Base-by-base conservation (phyloP, 2,329 filamentous ascomycete genomes). In the Exophiala dermatitidis region DNA sequence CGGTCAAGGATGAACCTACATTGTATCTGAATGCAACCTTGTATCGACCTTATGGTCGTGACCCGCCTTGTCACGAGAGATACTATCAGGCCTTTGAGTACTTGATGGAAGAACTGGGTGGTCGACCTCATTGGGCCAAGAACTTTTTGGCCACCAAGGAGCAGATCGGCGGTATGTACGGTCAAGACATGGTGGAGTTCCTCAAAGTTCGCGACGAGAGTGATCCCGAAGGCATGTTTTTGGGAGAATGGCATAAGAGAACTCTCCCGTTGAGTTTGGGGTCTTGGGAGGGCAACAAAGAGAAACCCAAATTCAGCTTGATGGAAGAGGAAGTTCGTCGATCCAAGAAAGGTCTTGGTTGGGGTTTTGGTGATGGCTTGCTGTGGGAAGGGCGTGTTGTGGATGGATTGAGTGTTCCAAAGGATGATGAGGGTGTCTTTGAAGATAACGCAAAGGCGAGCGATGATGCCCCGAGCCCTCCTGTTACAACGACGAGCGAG, bases 51-150 rank as follows among this genome's bases (percentile, higher is more conserved):
- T 93, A 94, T 67, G 75, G 80, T 63, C 77, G 76, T 54, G 87
- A 95, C 63, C 89, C 90, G 6, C 86, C 88, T 0, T 90, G 86
- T 64, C 79, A 76, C 49, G 76, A 78, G 50, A 79, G 86, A 44
- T 95, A 95, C 74, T 95, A 95, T 69, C 78, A 90, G 69, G 90
- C 85, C 1, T 95, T 95, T 60, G 90, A 95, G 69, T 91, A 85
- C 77, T 75, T 95, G 43, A 95, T 95, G 90, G 83, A 82, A 54
- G 86, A 94, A 42, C 74, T 94, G 62, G 87, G 85, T 48, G 90
- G 85, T 5, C 80, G 80, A 43, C 90, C 90, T 12, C 90, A 95
- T 70, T 95, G 90, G 88, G 90, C 90, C 5, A 95, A 95, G 77
- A 95, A 95, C 68, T 95, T 94, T 69, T 74, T 76, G 44, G 76